Percentiles rank a stretch among this genome's conserved stretches.
These are phyloP conservation scores for Mycosphaerella sp. DNA, from an alignment of 2,329 filamentous ascomycete species.

Conservation along the genomic window DNA sequence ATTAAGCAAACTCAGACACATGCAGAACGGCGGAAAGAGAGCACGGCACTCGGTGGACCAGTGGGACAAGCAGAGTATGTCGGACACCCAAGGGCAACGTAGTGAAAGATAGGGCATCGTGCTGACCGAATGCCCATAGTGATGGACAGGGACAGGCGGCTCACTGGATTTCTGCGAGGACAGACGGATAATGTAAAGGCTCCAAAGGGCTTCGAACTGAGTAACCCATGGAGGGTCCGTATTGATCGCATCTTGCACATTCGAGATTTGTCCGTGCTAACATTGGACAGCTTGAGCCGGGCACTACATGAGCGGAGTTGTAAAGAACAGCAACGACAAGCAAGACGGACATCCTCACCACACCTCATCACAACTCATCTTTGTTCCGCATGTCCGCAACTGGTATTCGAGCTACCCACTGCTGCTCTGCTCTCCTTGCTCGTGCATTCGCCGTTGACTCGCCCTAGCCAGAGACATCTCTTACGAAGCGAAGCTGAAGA, in stretches of 20 bases:
- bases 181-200: slow-evolving; percentile 56
- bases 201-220: slow-evolving; percentile 58
- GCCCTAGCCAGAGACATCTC: no score
- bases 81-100: background rate
- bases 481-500: no score
- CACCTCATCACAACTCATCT: background rate
- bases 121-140: slow-evolving; percentile 40
- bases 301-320: slow-evolving; percentile 6
- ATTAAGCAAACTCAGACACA: slow-evolving; percentile 52
- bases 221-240: slow-evolving; percentile 62
- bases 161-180: slow-evolving; percentile 56
- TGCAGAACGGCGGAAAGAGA: slow-evolving; percentile 59
- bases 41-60: slow-evolving; percentile 54
- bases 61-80: slow-evolving; percentile 56
- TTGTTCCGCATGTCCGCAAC: background rate
- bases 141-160: slow-evolving; percentile 60
- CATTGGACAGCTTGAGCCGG: slow-evolving; percentile 9
- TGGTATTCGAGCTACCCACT: background rate
- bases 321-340: background rate
- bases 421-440: no score
- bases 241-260: background rate
- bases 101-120: background rate
- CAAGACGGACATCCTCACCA: background rate
- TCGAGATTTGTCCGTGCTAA: slow-evolving; percentile 1
- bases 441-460: no score